Evolutionary conservation across 768 basidiomycete genomes (phyloP), one percentile per base, ranked within the genome.

Genomic region (Suillus occidentalis): DNA sequence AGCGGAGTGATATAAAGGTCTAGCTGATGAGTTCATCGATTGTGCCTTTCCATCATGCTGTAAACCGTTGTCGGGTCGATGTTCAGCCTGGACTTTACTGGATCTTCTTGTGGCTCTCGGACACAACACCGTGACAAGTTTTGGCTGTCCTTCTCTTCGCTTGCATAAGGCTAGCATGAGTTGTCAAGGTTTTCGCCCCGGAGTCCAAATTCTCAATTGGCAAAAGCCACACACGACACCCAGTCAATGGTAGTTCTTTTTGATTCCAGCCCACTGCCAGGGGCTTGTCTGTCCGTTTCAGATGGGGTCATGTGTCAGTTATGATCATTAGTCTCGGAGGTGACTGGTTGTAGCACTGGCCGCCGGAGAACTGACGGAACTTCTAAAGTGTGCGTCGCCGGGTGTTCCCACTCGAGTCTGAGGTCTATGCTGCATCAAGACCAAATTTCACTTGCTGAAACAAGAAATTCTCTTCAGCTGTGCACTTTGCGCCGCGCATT

Each of bases 41-140:
- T 22, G 37, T 39, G 18, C 57, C 57, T 58, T 40, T 58, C 39
- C 22, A 57, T 58, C 57, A 25, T 58, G 57, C 57, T 40, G 57
- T 59, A 59, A 28, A 59, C 39, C 25, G 39, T 40, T 55, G 53
- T 34, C 31, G 53, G 18, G 39, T 42, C 57, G 14, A 14, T 39
- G 37, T 58, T 20, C 39, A 18, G 13, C 22, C 47, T 49, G 47
- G 13, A 49, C 13, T 49, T 22, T 7, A 40, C 40, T 16, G 13
- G 49, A 50, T 28, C 57, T 58, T 58, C 22, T 39, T 25, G 57
- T 9, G 22, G 14, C 56, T 39, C 37, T 58, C 37, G 37, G 22
- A 40, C 25, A 40, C 10, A 57, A 25, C n/a, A 8, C 31, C 31
- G 31, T 31, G 31, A 31, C 36, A 22, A 4, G 22, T 57, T 22